Evolutionary conservation across 2,329 filamentous ascomycete genomes (phyloP), one percentile per base, ranked within the genome.

Genomic region (Fusarium bactridioides): DNA sequence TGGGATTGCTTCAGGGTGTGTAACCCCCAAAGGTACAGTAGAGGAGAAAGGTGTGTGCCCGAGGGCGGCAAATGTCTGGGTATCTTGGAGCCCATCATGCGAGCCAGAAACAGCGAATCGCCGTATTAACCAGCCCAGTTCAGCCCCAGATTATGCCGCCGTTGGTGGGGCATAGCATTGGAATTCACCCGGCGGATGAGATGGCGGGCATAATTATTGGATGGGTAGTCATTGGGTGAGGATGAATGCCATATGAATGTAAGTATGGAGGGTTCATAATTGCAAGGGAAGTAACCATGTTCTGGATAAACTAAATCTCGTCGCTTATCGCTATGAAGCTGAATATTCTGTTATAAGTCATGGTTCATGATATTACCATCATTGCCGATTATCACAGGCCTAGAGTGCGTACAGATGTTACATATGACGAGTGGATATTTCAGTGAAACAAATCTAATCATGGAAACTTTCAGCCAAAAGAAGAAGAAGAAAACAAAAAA

Each of bases 141-240:
- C 29, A 44, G 57, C 47, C 59, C 53, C 51, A 69, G 58, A 69
- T 64, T 67, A 65, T 73, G 70, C 72, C 73, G 74, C 66, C 61
- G 71, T 67, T 67, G 67, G 74, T 76, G 75, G 74, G 75, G 64
- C 58, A 58, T 25, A 31, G 38, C 48, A 27, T 54, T 40, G 67
- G 74, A 73, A 77, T 77, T 77, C 75, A 77, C 50, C 75, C 75
- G 75, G 75, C 67, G 64, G 64, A 61, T 72, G 71, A 62, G 62
- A 67, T 69, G 67, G 73, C 68, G 61, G 61, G 61, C 64, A 54
- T 62, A 27, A 21, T 27, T 27, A 48, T 63, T 63, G 29, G 47
- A 57, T 45, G 33, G 56, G 19, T 53, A 10, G 13, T 47, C 27
- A 48, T 58, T 48, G 40, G 57, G 40, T 38, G 59, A 69, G 44